Evolutionary conservation across 2,329 filamentous ascomycete genomes (phyloP).

Genomic region (Talaromyces sp.): DNA sequence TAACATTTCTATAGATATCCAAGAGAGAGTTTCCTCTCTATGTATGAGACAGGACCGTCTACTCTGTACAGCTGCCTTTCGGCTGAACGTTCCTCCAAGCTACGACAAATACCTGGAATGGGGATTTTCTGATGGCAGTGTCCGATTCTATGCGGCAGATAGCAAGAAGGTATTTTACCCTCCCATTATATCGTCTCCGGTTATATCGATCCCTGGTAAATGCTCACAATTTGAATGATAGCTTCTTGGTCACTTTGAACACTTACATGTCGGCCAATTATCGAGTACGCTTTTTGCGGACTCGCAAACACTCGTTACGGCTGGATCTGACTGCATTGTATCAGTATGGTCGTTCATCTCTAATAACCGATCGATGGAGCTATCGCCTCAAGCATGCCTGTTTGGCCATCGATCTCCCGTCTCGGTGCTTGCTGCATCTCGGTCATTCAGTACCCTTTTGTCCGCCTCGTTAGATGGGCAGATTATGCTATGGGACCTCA

Average conservation of each 20-base stretch:
- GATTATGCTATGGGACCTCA: conserved; percentile 90
- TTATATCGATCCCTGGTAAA: neutral
- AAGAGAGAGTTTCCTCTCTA: conserved; percentile 75
- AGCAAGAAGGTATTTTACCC: conserved; percentile 61
- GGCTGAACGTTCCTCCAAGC: conserved; percentile 76
- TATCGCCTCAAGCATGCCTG: conserved; percentile 72
- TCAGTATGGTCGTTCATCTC: conserved; percentile 73
- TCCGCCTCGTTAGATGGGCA: conserved; percentile 78
- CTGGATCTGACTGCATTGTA: conserved; percentile 86
- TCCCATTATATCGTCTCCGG: neutral
- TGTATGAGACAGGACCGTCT: conserved; percentile 76
- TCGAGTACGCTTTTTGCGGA: conserved; percentile 81
- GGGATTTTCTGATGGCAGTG: conserved; percentile 89
- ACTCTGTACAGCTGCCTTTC: conserved; percentile 76
- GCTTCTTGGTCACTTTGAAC: conserved; percentile 83
- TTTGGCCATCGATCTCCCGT: conserved; percentile 89
- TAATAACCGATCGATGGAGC: conserved; percentile 66
- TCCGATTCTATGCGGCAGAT: conserved; percentile 85
- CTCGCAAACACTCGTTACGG: conserved; percentile 84
- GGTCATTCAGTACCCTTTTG: conserved; percentile 82
- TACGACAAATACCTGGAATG: conserved; percentile 94
- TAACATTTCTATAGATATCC: conserved; percentile 46
- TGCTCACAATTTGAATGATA: conserved; percentile 16
- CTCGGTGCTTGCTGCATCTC: conserved; percentile 75
- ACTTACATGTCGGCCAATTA: conserved; percentile 86